Evolutionary conservation across 441 rosid genomes (phyloP).

Genomic region (Aleurites moluccanus): DNA sequence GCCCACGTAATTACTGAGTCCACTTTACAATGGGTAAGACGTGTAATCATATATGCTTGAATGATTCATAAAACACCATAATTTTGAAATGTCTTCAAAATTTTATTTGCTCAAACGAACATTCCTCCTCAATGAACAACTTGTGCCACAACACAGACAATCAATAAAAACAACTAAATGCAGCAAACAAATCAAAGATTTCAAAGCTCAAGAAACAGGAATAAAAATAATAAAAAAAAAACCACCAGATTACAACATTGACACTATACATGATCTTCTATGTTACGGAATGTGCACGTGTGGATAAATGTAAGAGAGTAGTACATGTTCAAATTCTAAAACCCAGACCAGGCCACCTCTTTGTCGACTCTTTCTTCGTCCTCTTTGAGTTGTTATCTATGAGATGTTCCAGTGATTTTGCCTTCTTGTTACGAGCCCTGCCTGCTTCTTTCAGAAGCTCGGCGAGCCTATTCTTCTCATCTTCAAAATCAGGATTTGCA

Average conservation of each 20-base stretch:
- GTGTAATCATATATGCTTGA: not conserved
- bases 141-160: constrained; percentile 39
- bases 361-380: constrained; percentile 68
- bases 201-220: constrained; percentile 25
- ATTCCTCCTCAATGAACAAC: constrained; percentile 27
- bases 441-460: constrained; percentile 98
- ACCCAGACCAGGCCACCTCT: constrained; percentile 91
- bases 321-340: constrained; percentile 53
- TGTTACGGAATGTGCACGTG: constrained; percentile 44
- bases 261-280: constrained; percentile 54
- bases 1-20: not conserved
- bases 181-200: constrained; percentile 25
- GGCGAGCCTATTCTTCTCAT: constrained; percentile 81
- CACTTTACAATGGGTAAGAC: not conserved
- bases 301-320: constrained; percentile 16
- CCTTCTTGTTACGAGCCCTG: constrained; percentile 75
- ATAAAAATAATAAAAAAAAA: not conserved
- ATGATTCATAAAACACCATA: not conserved
- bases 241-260: constrained; percentile 35
- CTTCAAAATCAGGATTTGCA: constrained; percentile 96
- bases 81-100: constrained; percentile 13
- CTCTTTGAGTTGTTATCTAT: constrained; percentile 85
- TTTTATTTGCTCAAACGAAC: constrained; percentile 35
- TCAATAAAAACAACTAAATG: constrained; percentile 21
- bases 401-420: constrained; percentile 92